Evolutionary conservation across 257 asterid species (phyloP).

Genomic region (Coffea canephora): DNA sequence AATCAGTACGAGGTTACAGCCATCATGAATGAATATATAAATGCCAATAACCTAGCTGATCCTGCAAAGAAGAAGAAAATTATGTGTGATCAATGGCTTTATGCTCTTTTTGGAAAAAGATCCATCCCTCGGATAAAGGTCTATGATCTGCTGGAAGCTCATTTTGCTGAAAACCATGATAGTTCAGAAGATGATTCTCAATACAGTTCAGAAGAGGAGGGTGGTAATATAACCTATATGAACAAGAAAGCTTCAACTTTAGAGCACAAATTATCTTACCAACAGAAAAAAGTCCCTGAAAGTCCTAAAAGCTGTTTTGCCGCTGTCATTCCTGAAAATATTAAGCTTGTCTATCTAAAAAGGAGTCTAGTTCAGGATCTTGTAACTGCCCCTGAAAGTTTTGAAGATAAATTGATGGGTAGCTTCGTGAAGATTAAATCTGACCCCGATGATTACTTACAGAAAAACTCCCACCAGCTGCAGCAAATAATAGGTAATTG

Average conservation of each 20-base stretch:
- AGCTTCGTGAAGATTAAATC: slow-evolving; percentile 84
- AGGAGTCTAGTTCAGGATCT: slow-evolving; percentile 69
- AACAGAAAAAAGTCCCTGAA: slow-evolving; percentile 41
- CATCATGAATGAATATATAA: slow-evolving; percentile 50
- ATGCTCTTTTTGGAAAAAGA: slow-evolving; percentile 67
- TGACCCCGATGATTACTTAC: slow-evolving; percentile 71
- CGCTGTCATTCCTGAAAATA: slow-evolving; percentile 63
- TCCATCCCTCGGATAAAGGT: slow-evolving; percentile 49
- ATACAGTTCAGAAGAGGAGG: slow-evolving; percentile 60
- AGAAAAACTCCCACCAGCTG: slow-evolving; percentile 74
- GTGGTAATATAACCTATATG: slow-evolving; percentile 2
- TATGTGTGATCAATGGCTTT: slow-evolving; percentile 63
- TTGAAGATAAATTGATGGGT: slow-evolving; percentile 59
- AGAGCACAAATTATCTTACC: slow-evolving; percentile 23
- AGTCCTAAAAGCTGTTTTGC: slow-evolving; percentile 72
- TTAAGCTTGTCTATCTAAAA: slow-evolving; percentile 68
- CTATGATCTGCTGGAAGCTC: slow-evolving; percentile 66
- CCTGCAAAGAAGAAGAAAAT: slow-evolving; percentile 71
- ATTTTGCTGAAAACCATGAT: slow-evolving; percentile 68
- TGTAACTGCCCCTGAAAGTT: slow-evolving; percentile 52
- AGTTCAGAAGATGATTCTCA: slow-evolving; percentile 59
- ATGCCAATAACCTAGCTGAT: slow-evolving; percentile 47
- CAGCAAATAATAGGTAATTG: slow-evolving; percentile 74
- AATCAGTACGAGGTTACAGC: slow-evolving; percentile 58
- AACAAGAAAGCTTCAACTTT: slow-evolving; percentile 25